A percentile compares a stretch with the other conserved stretches of the same genome.
phyloP scores from a whole-genome alignment of 345 rosid genomes.

The Punica granatum region DNA sequence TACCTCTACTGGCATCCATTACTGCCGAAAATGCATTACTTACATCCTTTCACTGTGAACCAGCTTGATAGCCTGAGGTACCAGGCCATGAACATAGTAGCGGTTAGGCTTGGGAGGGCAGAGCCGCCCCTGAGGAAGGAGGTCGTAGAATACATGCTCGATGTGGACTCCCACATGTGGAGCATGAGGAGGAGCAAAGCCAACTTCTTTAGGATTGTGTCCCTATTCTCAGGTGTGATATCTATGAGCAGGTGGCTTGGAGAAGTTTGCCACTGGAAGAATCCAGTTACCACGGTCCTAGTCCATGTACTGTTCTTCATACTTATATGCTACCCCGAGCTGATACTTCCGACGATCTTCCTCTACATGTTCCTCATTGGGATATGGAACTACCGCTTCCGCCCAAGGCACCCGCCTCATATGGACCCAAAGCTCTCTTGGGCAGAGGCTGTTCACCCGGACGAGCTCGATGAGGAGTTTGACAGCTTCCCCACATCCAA shows the following conservation, averaged over 20 bases:
- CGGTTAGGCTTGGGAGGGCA: conserved; percentile 57
- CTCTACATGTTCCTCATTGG: conserved; percentile 82
- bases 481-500: conserved; percentile 73
- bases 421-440: conserved; percentile 83
- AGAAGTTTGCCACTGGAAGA: conserved; percentile 70
- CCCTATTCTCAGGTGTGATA: conserved; percentile 54
- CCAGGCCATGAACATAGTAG: conserved; percentile 79
- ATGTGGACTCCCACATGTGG: conserved; percentile 93
- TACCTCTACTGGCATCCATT: conserved; percentile 66
- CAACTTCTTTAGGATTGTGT: conserved; percentile 77
- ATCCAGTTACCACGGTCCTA: conserved; percentile 55
- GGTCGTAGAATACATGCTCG: conserved; percentile 88
- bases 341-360: conserved; percentile 69
- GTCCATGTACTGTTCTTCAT: conserved; percentile 67
- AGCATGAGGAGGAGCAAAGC: conserved; percentile 93
- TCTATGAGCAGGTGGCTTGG: conserved; percentile 69
- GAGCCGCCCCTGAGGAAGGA: conserved; percentile 84
- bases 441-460: conserved; percentile 73
- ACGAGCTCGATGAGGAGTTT: conserved; percentile 79
- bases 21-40: conserved; percentile 82
- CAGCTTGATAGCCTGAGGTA: conserved; percentile 67
- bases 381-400: conserved; percentile 61
- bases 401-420: conserved; percentile 64
- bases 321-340: conserved; percentile 71
- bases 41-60: conserved; percentile 79